Conservation (phyloP, 768 basidiomycete species). For the Amanita phalloides region DNA sequence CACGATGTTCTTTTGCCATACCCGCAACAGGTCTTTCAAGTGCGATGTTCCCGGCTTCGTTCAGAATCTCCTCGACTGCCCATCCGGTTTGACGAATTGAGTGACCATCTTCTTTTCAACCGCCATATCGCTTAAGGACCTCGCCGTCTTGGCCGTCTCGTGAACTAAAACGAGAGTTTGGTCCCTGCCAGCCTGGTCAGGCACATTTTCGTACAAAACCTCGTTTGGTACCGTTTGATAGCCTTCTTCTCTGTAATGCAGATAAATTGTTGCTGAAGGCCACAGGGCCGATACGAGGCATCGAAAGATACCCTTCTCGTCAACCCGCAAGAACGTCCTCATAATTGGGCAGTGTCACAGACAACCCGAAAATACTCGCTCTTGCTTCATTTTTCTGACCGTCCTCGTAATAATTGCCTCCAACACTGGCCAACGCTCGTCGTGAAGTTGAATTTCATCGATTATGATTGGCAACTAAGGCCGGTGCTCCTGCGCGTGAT, state of each 20-base stretch:
- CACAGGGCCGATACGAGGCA: constrained; percentile 89
- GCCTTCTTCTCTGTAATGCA: constrained; percentile 99
- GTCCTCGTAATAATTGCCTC: constrained; percentile 87
- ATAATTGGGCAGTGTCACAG: constrained; percentile 97
- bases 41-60: constrained; percentile 73
- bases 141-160: constrained; percentile 95
- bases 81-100: constrained; percentile 90
- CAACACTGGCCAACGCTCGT: constrained; percentile 94
- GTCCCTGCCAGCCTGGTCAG: constrained; percentile 82
- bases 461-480: constrained; percentile 91
- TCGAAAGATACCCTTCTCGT: constrained; percentile 88
- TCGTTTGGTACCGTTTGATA: constrained; percentile 97
- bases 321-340: constrained; percentile 97
- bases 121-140: constrained; percentile 88
- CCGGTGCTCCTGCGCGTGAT: constrained; percentile 97
- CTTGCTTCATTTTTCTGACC: constrained; percentile 86
- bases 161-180: constrained; percentile 96
- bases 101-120: constrained; percentile 95
- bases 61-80: constrained; percentile 86
- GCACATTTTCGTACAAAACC: constrained; percentile 97
- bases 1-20: constrained; percentile 87
- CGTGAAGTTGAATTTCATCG: constrained; percentile 95
- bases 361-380: constrained; percentile 84
- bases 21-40: constrained; percentile 88
- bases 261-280: constrained; percentile 92